Evolutionary conservation across 1,284 basidiomycete species (phyloP), one percentile per base, ranked within the genome.

Genomic region (Papiliotrema fonsecae): DNA sequence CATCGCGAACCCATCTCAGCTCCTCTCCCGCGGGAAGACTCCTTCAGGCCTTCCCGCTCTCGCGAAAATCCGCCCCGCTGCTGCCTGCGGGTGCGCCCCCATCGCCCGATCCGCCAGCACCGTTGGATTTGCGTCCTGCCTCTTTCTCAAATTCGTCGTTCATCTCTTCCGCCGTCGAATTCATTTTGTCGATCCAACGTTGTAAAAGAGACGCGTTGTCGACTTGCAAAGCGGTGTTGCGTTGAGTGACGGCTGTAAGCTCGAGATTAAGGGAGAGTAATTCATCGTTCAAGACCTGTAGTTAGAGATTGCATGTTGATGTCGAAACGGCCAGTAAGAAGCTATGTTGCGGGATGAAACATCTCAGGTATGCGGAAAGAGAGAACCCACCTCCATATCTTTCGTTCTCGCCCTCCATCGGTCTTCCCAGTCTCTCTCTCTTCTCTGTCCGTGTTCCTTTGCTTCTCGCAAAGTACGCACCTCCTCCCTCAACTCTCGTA

Each of bases 131-230:
- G 14, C 16, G 14, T 30, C n/a, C 19, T 14, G 45, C 24, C 49
- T 74, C 72, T 40, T 61, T 55, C 50, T 74, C 72, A 51, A 73
- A 72, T 30, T 67, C 87, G 60, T 88, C 87, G 74, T 98, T 97
- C 87, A 98, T 90, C 76, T 84, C 85, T 70, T 93, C 90, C 5
- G 86, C 94, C 64, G 93, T 91, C 14, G 82, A 77, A 65, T 96
- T 90, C 77, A 96, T 96, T 59, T 87, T 85, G 68, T 97, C 92
- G 22, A 97, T 78, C 92, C 92, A 97, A 16, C 92, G 84, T 69
- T 97, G 90, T 1, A 98, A 78, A 35, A 98, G 80, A 59, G 87
- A 86, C 18, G 93, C 92, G 64, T 98, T 98, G 73, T 98, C 94
- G 63, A 85, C 86, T 49, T 83, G 83, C 41, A 98, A 79, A 21